Base-by-base conservation (phyloP, 2,329 filamentous ascomycete genomes). In the Fusarium mexicanum region DNA sequence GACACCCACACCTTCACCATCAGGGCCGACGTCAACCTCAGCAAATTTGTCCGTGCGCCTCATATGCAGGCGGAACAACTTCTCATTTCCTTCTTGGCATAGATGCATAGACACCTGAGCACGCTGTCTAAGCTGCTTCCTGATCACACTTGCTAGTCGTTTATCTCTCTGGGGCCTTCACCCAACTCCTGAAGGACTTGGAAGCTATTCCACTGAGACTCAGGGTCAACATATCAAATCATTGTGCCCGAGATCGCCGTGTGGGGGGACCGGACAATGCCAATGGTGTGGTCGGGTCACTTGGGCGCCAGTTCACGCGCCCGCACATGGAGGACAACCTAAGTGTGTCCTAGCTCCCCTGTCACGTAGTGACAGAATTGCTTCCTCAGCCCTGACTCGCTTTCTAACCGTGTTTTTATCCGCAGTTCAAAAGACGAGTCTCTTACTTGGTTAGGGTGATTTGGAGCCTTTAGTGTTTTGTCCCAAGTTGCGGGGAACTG, bases 41-140 rank as follows among this genome's bases (percentile, higher is more conserved):
- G 66, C 64, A 61, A 67, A 67, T 68, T 72, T 67, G 70, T 71
- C 72, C 55, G 69, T 73, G 72, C 67, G 41, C 40, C 50, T 67
- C 61, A 71, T 73, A 69, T 73, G 76, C 70, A 71, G 64, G 74
- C 57, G 64, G 71, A 70, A 77, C 71, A 65, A 59, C 54, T 64
- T 68, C 55, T 77, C 69, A 69, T 77, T 77, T 77, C 76, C 66
- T 44, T 68, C 74, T 75, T 78, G 51, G 73, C 74, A 73, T 68
- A 54, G 68, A 51, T 78, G 73, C 73, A 73, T 71, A 43, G 24
- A 61, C 43, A 37, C 53, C 47, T 59, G 22, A 35, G n/a, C 33
- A 58, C 26, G 48, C 46, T 62, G 40, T 61, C 47, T 60, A 55
- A 61, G 59, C 47, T 53, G 57, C 48, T 60, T 47, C 40, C 26